These are phyloP conservation scores for Apophysomyces ossiformis DNA, from an alignment of 371 early-diverging fungal species.

Conservation along the genomic window DNA sequence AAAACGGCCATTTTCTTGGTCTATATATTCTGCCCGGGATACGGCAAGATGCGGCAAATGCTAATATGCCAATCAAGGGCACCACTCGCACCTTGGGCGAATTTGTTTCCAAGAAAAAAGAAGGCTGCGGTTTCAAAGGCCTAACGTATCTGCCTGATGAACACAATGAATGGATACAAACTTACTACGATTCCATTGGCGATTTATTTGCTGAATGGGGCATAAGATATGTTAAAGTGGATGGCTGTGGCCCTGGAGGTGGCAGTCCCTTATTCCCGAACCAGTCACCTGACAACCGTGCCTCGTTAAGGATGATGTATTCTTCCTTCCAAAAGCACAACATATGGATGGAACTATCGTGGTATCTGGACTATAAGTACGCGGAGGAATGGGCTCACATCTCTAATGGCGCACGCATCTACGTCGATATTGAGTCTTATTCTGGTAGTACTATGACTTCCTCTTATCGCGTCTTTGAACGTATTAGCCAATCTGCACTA, in stretches of 20 bases:
- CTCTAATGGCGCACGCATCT: constrained; percentile 35
- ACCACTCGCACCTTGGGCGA: constrained; percentile 23
- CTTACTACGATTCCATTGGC: constrained; percentile 38
- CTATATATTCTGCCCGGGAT: constrained; percentile 39
- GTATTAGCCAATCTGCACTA: constrained; percentile 26
- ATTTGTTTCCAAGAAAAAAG: constrained; percentile 13
- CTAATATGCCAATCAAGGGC: constrained; percentile 21
- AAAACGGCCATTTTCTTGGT: constrained; percentile 36
- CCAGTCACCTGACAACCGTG: constrained; percentile 34
- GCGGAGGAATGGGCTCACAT: constrained; percentile 33
- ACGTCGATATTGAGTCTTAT: constrained; percentile 41
- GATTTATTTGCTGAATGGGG: constrained; percentile 40
- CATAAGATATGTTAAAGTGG: constrained; percentile 34
- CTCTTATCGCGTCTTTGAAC: constrained; percentile 31
- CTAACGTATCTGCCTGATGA: constrained; percentile 35
- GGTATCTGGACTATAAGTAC: constrained; percentile 32
- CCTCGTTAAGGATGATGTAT: constrained; percentile 27
- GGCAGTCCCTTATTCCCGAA: constrained; percentile 30
- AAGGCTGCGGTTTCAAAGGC: constrained; percentile 38
- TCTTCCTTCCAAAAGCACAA: constrained; percentile 22
- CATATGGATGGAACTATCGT: constrained; percentile 43
- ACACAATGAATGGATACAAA: constrained; percentile 21
- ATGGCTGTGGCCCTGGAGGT: constrained; percentile 41
- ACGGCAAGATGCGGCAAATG: constrained; percentile 30
- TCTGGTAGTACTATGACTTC: constrained; percentile 34